Base-by-base conservation (phyloP, 352 stramenopile species). In the Phytophthora quininea region DNA sequence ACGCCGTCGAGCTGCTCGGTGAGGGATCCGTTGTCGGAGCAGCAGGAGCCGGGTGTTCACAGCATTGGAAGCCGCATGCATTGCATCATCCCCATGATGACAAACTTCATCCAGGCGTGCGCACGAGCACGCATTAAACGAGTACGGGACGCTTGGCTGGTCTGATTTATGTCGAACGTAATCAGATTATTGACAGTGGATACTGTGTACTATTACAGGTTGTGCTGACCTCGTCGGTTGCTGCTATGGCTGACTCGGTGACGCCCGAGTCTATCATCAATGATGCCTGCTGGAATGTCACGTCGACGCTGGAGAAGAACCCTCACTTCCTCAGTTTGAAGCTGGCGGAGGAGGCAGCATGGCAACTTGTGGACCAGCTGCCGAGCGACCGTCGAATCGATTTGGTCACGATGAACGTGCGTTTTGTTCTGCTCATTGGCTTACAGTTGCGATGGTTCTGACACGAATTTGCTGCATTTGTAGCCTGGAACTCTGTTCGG, bases 71-170 rank as follows among this genome's bases (percentile, higher is more conserved):
- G 89, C 58, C 87, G 89, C 29, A 94, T 96, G 85, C 89, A 96
- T 76, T 95, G 87, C 48, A 96, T 96, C 73, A 94, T 96, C 33
- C 89, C 89, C 11, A 96, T 96, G 88, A 96, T 96, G 89, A 95
- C 88, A 11, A 96, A 96, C 70, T 96, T 96, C 55, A 95, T 96
- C 61, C 88, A 94, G 56, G 87, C 89, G 0, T 96, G 89, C 61
- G 86, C 88, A 12, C 84, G 89, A 10, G 75, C 84, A 4, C 83
- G 86, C 46, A 80, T 95, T 40, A 95, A 95, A 76, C 74, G 88
- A 27, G 88, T 83, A 73, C 12, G 50, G 7, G 12, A 19, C 29
- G n/a, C 29, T 24, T 5, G 10, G 10, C 27, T 24, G 6, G 48
- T 27, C 29, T 14, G 48, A 19, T 24, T 12, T 54, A 12, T 2